These are phyloP conservation scores for Golubevia pallescens DNA, from an alignment of 1,284 basidiomycete genomes.

Conservation along the genomic window DNA sequence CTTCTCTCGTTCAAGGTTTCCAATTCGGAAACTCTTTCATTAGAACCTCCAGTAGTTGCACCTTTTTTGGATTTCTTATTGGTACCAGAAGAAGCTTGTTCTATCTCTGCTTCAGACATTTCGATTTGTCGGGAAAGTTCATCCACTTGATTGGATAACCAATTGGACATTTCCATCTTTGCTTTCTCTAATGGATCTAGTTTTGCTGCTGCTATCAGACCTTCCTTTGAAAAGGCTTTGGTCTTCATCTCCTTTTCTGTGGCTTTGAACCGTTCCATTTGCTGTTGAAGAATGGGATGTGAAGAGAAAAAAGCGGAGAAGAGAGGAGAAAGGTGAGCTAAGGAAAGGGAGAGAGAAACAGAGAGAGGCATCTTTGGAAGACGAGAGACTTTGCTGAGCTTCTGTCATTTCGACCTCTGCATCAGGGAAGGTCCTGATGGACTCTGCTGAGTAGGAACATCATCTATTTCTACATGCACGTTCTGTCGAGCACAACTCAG, in stretches of 20 bases:
- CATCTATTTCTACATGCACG: too few relatives aligned
- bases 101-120: constrained; percentile 91
- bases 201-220: constrained; percentile 88
- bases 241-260: constrained; percentile 99
- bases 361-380: too few relatives aligned
- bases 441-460: too few relatives aligned
- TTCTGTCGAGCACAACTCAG: too few relatives aligned
- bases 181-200: constrained; percentile 97
- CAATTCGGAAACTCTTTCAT: constrained; percentile 79
- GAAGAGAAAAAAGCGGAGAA: neutral
- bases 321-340: constrained; percentile 19
- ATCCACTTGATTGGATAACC: constrained; percentile 71
- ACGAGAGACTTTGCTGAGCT: too few relatives aligned
- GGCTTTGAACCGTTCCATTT: constrained; percentile 99
- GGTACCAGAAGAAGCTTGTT: constrained; percentile 79
- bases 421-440: too few relatives aligned
- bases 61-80: constrained; percentile 75
- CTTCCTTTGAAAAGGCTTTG: constrained; percentile 99
- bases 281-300: too few relatives aligned
- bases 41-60: constrained; percentile 72
- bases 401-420: too few relatives aligned
- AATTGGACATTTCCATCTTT: constrained; percentile 82
- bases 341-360: too few relatives aligned
- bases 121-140: constrained; percentile 93
- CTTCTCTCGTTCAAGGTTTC: constrained; percentile 90